Percentiles rank a stretch among this genome's conserved stretches.
Evolutionary conservation across 345 rosid genomes (phyloP).

Genomic region (Mallotus nudiflorus): DNA sequence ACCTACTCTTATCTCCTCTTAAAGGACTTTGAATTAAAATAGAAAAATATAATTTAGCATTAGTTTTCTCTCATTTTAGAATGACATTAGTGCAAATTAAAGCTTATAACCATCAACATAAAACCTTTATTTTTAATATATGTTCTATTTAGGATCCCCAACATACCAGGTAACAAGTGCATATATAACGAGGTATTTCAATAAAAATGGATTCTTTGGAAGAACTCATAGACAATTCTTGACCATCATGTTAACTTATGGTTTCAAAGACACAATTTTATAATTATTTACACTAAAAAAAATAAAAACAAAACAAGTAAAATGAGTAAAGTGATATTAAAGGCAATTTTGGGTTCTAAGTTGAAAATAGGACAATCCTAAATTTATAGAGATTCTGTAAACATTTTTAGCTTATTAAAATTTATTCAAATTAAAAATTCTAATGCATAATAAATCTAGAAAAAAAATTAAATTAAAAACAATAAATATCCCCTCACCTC

Average conservation of each 20-base stretch:
- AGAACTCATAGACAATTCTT: neutral
- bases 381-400: neutral
- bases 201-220: neutral
- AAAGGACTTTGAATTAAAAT: too few relatives aligned
- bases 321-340: neutral
- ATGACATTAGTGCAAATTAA: neutral
- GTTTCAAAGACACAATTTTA: neutral
- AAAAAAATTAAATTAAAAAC: too few relatives aligned
- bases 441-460: too few relatives aligned
- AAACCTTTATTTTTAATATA: neutral
- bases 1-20: too few relatives aligned
- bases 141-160: neutral
- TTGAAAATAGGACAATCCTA: neutral
- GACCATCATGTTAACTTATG: neutral
- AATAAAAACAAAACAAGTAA: neutral
- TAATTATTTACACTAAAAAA: too few relatives aligned
- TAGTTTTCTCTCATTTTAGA: too few relatives aligned
- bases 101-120: constrained; percentile 5
- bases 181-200: too few relatives aligned
- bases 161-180: neutral
- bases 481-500: too few relatives aligned
- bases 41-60: too few relatives aligned
- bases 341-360: neutral
- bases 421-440: too few relatives aligned
- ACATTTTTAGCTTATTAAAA: too few relatives aligned